Conservation (phyloP, 2,329 filamentous ascomycete species). For the Aschersonia sp. region DNA sequence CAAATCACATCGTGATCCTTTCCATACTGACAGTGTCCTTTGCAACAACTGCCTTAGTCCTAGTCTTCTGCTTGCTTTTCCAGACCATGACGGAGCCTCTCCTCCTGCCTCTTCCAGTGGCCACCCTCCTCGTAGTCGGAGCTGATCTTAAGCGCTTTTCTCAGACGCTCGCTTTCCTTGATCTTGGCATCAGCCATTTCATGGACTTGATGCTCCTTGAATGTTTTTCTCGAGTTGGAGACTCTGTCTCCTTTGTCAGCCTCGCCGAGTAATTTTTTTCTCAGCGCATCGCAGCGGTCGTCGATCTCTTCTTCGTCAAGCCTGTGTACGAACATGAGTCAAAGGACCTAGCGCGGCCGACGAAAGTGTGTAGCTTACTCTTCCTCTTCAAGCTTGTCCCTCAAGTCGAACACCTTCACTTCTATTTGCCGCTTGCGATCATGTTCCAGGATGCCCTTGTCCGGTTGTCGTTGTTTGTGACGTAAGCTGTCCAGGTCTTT, state of each 20-base stretch:
- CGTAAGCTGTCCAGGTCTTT: conserved; percentile 53
- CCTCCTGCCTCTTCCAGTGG: conserved; percentile 76
- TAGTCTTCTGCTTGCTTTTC: conserved; percentile 21
- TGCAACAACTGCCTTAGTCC: background rate
- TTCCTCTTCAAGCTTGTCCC: conserved; percentile 85
- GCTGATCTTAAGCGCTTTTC: conserved; percentile 75
- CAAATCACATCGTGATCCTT: background rate
- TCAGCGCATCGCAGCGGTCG: conserved; percentile 29
- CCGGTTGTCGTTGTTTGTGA: conserved; percentile 70
- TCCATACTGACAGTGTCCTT: background rate
- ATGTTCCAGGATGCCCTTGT: conserved; percentile 86
- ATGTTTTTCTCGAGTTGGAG: conserved; percentile 28
- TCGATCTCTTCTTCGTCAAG: conserved; percentile 88
- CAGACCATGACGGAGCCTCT: conserved; percentile 36
- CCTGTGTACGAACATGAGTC: conserved; percentile 23
- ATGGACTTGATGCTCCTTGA: conserved; percentile 91
- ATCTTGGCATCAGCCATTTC: conserved; percentile 94
- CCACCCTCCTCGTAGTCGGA: conserved; percentile 74
- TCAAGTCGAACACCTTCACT: conserved; percentile 80
- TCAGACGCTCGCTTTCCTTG: conserved; percentile 78
- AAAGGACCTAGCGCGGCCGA: background rate
- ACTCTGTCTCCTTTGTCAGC: conserved; percentile 17
- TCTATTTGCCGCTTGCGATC: conserved; percentile 84
- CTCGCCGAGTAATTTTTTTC: conserved; percentile 24
- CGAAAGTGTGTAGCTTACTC: conserved; percentile 35